Base-by-base conservation (phyloP, 2,329 filamentous ascomycete species). In the Didymella glomerata region DNA sequence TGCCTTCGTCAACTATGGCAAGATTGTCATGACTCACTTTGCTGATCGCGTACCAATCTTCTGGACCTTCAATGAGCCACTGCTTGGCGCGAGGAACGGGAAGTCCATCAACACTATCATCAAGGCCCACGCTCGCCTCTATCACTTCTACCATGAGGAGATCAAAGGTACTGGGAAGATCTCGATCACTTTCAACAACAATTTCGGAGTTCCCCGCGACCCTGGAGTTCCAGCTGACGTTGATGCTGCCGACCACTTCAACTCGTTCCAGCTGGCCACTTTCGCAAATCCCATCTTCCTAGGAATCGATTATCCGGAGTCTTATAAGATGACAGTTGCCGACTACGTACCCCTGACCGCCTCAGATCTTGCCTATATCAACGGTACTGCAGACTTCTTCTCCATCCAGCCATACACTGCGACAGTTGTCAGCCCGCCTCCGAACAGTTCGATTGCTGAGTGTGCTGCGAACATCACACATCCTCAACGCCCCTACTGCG, bases 371-470 rank as follows among this genome's bases (percentile, higher is more conserved):
- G 53, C 52, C 27, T 73, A 72, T 44, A 48, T 74, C 40, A 73
- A 72, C 14, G 69, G 71, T 2, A 85, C 83, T 0, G 79, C 81
- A 3, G 86, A 88, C 69, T 83, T 86, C 54, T 79, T 85, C 38
- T 84, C 80, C 7, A 81, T 88, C 36, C 85, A 88, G 62, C 82
- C 84, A 0, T 88, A 88, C 73, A 86, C 84, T 0, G 82, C 84
- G 0, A 83, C 82, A 0, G 81, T 85, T 0, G 81, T 86, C n/a
- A 79, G 81, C 1, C 78, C 81, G 0, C 81, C 84, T 1, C 67
- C 68, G 4, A 70, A 69, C 48, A 60, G 62, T 50, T 83, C 82
- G 1, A 79, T 85, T 45, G 72, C 77, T 0, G 77, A 78, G 5
- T 88, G 85, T 64, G 78, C 82, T 1, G 60, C 74, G 7, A 82